Base-by-base conservation (phyloP, 805 yeast genomes). In the Starmerella vaccinii region DNA sequence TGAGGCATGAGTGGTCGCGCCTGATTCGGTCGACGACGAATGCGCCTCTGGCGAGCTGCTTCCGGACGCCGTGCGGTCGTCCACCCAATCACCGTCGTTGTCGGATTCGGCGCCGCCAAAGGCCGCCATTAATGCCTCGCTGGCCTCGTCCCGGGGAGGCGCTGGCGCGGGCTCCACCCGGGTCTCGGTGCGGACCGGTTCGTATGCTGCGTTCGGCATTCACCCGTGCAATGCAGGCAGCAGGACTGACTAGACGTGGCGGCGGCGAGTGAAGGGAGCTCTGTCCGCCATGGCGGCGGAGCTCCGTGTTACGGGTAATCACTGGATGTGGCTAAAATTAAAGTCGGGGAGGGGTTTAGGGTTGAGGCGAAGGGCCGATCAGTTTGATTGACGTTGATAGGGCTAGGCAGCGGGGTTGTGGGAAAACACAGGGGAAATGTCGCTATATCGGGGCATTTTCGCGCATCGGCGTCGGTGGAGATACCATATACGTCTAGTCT, bases 91-190 rank as follows among this genome's bases (percentile, higher is more conserved):
- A 32, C 33, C 47, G 4, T 57, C 61, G 21, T 24, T 19, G 8
- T n/a, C 43, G 13, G 43, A 21, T 16, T 58, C 61, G 12, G 47
- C 40, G 50, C 26, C 43, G 32, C 49, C 57, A 35, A 60, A 60
- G 5, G 62, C 58, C 10, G 49, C 52, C 15, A 58, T 44, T 21
- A 60, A 53, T 22, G 57, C 56, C 40, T 53, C 53, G 15, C 16
- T 18, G 29, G 50, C 40, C 27, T 30, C 22, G 23, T 27, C 48
- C 12, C 18, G 34, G 29, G 27, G 15, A n/a, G 44, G n/a, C 22
- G 21, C 23, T 1, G 38, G 9, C 38, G 23, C 38, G 23, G 21
- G 21, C 38, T 34, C 23, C 38, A 7, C 22, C 38, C 38, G 13
- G 18, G 7, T 34, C 38, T 34, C 38, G 7, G 16, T 12, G 38